phyloP scores from a whole-genome alignment of 768 basidiomycete genomes.

The Russula earlei region DNA sequence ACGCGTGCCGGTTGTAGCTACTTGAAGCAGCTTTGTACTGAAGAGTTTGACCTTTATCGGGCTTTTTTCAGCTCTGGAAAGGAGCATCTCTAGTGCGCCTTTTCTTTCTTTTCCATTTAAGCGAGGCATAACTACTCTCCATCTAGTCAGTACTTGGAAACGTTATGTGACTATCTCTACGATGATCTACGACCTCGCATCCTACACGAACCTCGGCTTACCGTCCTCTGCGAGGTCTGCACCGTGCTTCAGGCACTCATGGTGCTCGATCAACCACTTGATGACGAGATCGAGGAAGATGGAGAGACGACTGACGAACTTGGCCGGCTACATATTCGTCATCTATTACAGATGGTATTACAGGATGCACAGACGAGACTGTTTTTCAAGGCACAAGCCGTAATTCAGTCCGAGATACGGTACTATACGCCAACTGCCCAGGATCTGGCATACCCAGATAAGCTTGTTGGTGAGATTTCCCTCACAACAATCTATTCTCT shows the following conservation, averaged over 20 bases:
- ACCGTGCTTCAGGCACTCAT: constrained; percentile 93
- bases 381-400: constrained; percentile 91
- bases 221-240: constrained; percentile 88
- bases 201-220: constrained; percentile 82
- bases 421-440: constrained; percentile 69
- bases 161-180: constrained; percentile 86
- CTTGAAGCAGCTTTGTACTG: constrained; percentile 81
- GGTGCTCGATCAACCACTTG: constrained; percentile 67
- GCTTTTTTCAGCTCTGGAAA: constrained; percentile 85
- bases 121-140: neutral
- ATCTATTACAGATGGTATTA: constrained; percentile 78
- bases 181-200: constrained; percentile 95
- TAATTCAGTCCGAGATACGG: constrained; percentile 82
- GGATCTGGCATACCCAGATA: constrained; percentile 83
- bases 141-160: constrained; percentile 82
- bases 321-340: constrained; percentile 64
- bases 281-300: constrained; percentile 28
- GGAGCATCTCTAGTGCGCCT: constrained; percentile 54
- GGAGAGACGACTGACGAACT: constrained; percentile 34
- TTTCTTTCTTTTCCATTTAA: neutral
- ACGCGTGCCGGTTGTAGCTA: constrained; percentile 89
- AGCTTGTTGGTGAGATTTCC: constrained; percentile 51
- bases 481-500: neutral
- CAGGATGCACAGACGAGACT: constrained; percentile 94
- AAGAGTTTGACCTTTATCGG: constrained; percentile 81